Percentiles rank a stretch among this genome's conserved stretches.
phyloP scores from a whole-genome alignment of 2,329 filamentous ascomycete genomes.

The Sarocladiaceae sp. region DNA sequence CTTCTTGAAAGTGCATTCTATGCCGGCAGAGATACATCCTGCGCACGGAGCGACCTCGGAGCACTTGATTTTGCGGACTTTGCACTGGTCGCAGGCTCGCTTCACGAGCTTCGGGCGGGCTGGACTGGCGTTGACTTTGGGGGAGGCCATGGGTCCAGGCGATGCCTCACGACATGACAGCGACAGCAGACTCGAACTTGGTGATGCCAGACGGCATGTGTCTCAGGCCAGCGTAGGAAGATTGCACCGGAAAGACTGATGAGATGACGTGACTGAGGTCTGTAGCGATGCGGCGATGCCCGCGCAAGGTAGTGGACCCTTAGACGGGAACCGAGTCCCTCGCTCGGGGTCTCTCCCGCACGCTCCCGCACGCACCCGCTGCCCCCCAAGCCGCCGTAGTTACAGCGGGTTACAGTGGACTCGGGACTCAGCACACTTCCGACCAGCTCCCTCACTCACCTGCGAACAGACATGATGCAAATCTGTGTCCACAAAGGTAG shows the following conservation, averaged over 20 bases:
- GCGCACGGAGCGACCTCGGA: conserved; percentile 39
- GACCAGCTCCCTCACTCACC: too few species aligned
- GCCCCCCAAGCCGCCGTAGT: too few species aligned
- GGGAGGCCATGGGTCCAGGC: background rate
- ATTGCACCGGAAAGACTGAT: background rate
- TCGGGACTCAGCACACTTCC: too few species aligned
- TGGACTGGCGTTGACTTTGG: background rate
- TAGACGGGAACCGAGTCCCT: too few species aligned
- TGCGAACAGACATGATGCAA: too few species aligned
- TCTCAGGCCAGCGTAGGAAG: background rate
- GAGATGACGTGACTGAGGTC: background rate
- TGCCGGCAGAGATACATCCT: conserved; percentile 35
- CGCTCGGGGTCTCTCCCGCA: background rate
- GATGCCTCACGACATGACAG: background rate
- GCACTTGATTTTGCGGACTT: conserved; percentile 46
- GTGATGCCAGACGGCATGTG: background rate
- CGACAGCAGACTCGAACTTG: too few species aligned
- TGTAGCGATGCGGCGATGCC: background rate
- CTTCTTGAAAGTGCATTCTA: conserved; percentile 45
- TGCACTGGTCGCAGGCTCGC: conserved; percentile 45
- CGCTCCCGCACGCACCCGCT: background rate
- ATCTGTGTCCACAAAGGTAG: too few species aligned
- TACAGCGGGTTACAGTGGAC: too few species aligned
- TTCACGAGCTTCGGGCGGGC: conserved; percentile 24
- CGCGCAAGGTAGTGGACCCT: too few species aligned